A percentile compares a stretch with the other conserved stretches of the same genome.
Conservation (phyloP, 164 flowering plant species). For the Sedum album region DNA sequence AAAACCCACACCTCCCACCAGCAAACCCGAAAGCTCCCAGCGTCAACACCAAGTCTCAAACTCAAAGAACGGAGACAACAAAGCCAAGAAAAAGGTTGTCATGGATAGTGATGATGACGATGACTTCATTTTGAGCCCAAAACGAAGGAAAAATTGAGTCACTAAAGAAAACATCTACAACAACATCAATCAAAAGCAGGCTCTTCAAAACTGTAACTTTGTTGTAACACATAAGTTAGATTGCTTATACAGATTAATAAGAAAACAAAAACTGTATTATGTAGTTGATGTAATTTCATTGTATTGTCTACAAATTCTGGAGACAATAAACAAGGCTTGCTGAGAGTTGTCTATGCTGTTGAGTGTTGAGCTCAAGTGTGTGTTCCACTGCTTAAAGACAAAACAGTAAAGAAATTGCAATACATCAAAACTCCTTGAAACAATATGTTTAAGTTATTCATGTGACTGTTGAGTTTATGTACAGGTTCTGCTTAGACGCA, state of each 20-base stretch:
- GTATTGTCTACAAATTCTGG: no score
- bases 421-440: no score
- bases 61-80: conserved; percentile 52
- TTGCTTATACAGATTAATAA: background rate
- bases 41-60: conserved; percentile 32
- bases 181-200: background rate
- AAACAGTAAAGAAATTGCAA: no score
- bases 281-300: no score
- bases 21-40: conserved; percentile 59
- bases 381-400: no score
- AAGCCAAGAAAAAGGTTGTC: conserved; percentile 47
- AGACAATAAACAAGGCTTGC: no score
- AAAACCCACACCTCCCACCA: conserved; percentile 36
- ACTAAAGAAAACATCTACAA: background rate
- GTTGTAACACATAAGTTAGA: background rate
- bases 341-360: no score
- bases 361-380: no score
- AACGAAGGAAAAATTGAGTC: conserved; percentile 49
- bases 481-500: background rate
- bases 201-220: background rate
- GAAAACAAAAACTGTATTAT: no score
- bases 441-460: no score
- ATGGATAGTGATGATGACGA: conserved; percentile 50
- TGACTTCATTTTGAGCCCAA: conserved; percentile 56
- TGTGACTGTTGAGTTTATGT: background rate